Evolutionary conservation across 2,329 filamentous ascomycete genomes (phyloP).

Genomic region (Madurella mycetomatis): DNA sequence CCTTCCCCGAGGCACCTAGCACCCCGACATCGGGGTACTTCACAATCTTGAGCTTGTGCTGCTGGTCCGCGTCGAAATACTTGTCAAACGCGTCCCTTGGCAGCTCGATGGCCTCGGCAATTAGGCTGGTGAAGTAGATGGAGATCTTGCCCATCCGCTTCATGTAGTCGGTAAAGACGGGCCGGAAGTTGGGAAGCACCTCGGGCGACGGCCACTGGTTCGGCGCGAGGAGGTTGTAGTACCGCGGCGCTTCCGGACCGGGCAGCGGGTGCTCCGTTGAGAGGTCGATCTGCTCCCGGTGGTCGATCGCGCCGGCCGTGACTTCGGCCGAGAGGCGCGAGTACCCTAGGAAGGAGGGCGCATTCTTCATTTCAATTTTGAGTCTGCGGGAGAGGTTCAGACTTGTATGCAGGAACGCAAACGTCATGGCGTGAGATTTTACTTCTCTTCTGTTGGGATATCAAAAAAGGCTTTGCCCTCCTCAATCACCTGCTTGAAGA

Average conservation of each 20-base stretch:
- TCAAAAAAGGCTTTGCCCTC: conserved; percentile 74
- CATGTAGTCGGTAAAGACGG: conserved; percentile 72
- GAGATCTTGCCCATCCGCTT: conserved; percentile 67
- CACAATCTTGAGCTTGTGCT: conserved; percentile 88
- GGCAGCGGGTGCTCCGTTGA: conserved; percentile 72
- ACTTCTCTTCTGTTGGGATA: conserved; percentile 72
- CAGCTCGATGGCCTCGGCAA: conserved; percentile 78
- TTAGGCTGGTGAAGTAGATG: conserved; percentile 69
- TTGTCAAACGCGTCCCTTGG: conserved; percentile 64
- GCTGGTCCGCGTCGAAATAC: conserved; percentile 71
- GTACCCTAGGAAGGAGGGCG: conserved; percentile 67
- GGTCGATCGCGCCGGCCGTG: conserved; percentile 71
- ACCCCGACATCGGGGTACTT: conserved; percentile 73
- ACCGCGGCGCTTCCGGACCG: conserved; percentile 56
- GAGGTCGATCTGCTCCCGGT: conserved; percentile 82
- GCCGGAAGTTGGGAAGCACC: conserved; percentile 62
- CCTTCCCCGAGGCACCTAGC: conserved; percentile 43
- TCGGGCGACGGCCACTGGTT: conserved; percentile 71
- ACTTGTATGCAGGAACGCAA: neutral
- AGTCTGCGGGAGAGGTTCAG: conserved; percentile 38
- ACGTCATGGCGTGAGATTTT: conserved; percentile 12
- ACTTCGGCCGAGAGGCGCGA: conserved; percentile 62
- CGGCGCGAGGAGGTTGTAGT: conserved; percentile 72
- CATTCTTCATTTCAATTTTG: conserved; percentile 69
- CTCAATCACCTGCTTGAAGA: conserved; percentile 61